Percentiles rank a stretch among this genome's conserved stretches.
phyloP scores from a whole-genome alignment of 2,329 filamentous ascomycete species.

The Didymella arachidicola region DNA sequence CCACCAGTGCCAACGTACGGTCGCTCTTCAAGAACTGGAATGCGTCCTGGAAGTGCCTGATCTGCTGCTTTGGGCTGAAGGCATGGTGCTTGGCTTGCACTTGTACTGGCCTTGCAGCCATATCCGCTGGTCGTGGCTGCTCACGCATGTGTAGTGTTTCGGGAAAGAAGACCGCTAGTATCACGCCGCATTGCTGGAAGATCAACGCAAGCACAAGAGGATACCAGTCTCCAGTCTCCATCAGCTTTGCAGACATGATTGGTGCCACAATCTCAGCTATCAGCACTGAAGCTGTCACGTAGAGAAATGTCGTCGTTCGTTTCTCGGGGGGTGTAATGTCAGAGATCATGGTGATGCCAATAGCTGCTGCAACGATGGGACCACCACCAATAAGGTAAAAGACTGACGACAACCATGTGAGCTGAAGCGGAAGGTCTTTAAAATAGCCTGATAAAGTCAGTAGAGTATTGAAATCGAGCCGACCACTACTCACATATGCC shows the following conservation, averaged over 20 bases:
- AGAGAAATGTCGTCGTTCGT: slow-evolving; percentile 45
- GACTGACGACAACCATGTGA: slow-evolving; percentile 58
- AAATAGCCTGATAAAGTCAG: slow-evolving; percentile 37
- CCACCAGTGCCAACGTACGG: slow-evolving; percentile 52
- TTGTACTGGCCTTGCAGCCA: slow-evolving; percentile 22
- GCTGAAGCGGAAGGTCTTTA: slow-evolving; percentile 53
- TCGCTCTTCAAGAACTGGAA: slow-evolving; percentile 53
- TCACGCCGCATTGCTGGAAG: slow-evolving; percentile 39
- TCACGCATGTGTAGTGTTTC: slow-evolving; percentile 49
- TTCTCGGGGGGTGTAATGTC: slow-evolving; percentile 59
- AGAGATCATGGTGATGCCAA: slow-evolving; percentile 60
- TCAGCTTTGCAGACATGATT: slow-evolving; percentile 42
- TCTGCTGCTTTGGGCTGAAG: slow-evolving; percentile 39
- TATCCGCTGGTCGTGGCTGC: slow-evolving; percentile 36
- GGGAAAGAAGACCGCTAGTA: slow-evolving; percentile 41
- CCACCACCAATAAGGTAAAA: slow-evolving; percentile 59
- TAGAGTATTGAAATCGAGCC: background rate
- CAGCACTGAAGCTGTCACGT: slow-evolving; percentile 42
- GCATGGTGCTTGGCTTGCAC: slow-evolving; percentile 20
- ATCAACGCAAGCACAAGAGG: slow-evolving; percentile 43
- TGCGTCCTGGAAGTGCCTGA: slow-evolving; percentile 48
- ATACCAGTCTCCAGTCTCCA: slow-evolving; percentile 46
- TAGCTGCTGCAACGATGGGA: slow-evolving; percentile 56
- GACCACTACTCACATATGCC: slow-evolving; percentile 40
- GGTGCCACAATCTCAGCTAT: slow-evolving; percentile 47